phyloP scores from a whole-genome alignment of 176 grass and related monocot species.

The Secale cereale region DNA sequence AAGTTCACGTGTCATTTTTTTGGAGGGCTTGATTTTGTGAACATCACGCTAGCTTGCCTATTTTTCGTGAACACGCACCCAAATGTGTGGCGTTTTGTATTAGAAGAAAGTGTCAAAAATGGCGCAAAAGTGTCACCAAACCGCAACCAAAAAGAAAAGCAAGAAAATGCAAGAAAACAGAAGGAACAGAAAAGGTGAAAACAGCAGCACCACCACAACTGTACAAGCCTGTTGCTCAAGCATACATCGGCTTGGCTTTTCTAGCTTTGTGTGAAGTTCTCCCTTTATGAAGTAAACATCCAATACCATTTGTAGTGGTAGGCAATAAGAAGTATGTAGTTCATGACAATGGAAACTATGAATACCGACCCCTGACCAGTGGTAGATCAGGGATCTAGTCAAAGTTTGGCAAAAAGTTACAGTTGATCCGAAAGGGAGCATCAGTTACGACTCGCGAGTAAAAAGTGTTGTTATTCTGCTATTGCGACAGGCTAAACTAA shows the following conservation, averaged over 20 bases:
- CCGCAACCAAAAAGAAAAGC: neutral
- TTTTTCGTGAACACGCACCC: neutral
- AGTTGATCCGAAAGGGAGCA: conserved; percentile 5
- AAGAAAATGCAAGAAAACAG: neutral
- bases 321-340: conserved; percentile 24
- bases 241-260: neutral
- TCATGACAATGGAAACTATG: conserved; percentile 20
- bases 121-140: neutral
- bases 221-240: neutral
- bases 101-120: neutral
- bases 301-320: conserved; percentile 13
- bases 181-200: neutral
- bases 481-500: conserved; percentile 18
- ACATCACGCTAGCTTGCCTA: neutral
- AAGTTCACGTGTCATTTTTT: neutral
- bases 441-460: conserved; percentile 18
- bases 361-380: conserved; percentile 7
- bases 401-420: conserved; percentile 30
- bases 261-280: conserved; percentile 11
- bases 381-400: conserved; percentile 7
- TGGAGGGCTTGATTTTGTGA: neutral
- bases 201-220: neutral
- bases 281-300: conserved; percentile 1
- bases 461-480: conserved; percentile 20
- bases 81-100: neutral